Conservation (phyloP, 495 filamentous ascomycete genomes). For the Cetradonia linearis region DNA sequence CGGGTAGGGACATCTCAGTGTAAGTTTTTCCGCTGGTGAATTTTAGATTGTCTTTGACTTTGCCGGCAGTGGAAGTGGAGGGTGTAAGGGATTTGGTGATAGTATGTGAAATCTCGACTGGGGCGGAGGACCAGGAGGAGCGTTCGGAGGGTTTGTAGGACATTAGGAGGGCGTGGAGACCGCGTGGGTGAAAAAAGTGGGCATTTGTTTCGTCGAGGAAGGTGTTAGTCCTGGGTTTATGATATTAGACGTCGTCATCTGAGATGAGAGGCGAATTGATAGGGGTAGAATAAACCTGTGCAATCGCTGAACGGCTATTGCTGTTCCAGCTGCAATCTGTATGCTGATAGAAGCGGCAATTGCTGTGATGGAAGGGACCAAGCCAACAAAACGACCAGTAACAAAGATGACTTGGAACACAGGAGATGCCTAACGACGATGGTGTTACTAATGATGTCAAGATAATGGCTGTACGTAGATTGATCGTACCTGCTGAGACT, state of each 20-base stretch:
- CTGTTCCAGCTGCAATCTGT: conserved; percentile 22
- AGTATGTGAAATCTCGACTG: conserved; percentile 4
- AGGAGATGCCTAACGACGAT: conserved; percentile 20
- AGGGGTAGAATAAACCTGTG: conserved; percentile 3
- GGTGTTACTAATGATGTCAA: neutral
- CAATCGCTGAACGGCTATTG: conserved; percentile 20
- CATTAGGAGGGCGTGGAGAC: conserved; percentile 26
- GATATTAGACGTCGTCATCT: neutral
- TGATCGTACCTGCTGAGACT: conserved; percentile 19
- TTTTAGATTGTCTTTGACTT: conserved; percentile 27
- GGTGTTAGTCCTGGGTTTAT: conserved; percentile 19
- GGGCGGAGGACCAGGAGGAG: conserved; percentile 10
- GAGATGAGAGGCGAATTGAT: neutral
- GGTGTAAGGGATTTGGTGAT: conserved; percentile 11
- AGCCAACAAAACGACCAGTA: conserved; percentile 19
- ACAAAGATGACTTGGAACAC: conserved; percentile 23
- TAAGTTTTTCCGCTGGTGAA: conserved; percentile 38
- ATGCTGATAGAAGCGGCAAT: conserved; percentile 21
- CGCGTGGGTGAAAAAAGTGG: conserved; percentile 25
- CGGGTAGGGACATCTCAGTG: conserved; percentile 40
- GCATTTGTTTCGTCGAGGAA: conserved; percentile 26
- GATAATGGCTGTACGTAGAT: neutral
- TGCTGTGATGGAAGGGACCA: conserved; percentile 20
- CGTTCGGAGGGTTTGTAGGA: conserved; percentile 25
- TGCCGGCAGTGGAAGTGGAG: conserved; percentile 3